Evolutionary conservation across 768 basidiomycete species (phyloP).

Genomic region (Tricholoma saponaceum): DNA sequence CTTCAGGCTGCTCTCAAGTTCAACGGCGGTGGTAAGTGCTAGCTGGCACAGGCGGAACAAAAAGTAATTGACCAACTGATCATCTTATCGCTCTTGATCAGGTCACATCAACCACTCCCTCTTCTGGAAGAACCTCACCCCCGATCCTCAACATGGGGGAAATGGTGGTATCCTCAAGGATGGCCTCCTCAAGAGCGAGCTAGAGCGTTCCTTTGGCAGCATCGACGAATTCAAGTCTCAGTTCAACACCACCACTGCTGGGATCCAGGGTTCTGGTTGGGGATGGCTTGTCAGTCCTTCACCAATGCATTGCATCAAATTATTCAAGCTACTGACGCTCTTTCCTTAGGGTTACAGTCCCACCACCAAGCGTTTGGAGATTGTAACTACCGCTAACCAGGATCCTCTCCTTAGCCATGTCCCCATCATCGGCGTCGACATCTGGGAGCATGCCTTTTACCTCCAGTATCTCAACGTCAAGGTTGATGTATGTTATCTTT

Average conservation of each 20-base stretch:
- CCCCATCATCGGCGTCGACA: slow-evolving; percentile 88
- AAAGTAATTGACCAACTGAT: slow-evolving; percentile 9
- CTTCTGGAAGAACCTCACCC: slow-evolving; percentile 94
- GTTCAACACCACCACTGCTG: slow-evolving; percentile 82
- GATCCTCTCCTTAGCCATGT: slow-evolving; percentile 77
- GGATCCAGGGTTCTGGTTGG: slow-evolving; percentile 93
- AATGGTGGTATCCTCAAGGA: slow-evolving; percentile 54
- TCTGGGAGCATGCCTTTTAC: slow-evolving; percentile 98
- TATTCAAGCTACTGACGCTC: neutral
- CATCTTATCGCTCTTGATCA: slow-evolving; percentile 27
- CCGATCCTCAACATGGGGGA: slow-evolving; percentile 46
- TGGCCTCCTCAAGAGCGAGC: slow-evolving; percentile 65
- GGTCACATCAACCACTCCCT: slow-evolving; percentile 93
- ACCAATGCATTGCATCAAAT: neutral
- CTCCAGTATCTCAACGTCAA: slow-evolving; percentile 96
- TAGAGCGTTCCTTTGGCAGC: slow-evolving; percentile 60
- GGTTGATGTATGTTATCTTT: slow-evolving; percentile 63
- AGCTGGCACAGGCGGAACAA: slow-evolving; percentile 6
- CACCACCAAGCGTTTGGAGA: slow-evolving; percentile 67
- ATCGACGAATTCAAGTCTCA: slow-evolving; percentile 71
- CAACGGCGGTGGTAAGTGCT: slow-evolving; percentile 84
- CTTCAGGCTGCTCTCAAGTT: slow-evolving; percentile 92
- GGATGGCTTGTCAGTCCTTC: slow-evolving; percentile 81
- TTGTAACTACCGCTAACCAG: slow-evolving; percentile 92
- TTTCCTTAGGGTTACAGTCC: slow-evolving; percentile 65